phyloP scores from a whole-genome alignment of 148 eudicot species.

The Nepenthes mirabilis region DNA sequence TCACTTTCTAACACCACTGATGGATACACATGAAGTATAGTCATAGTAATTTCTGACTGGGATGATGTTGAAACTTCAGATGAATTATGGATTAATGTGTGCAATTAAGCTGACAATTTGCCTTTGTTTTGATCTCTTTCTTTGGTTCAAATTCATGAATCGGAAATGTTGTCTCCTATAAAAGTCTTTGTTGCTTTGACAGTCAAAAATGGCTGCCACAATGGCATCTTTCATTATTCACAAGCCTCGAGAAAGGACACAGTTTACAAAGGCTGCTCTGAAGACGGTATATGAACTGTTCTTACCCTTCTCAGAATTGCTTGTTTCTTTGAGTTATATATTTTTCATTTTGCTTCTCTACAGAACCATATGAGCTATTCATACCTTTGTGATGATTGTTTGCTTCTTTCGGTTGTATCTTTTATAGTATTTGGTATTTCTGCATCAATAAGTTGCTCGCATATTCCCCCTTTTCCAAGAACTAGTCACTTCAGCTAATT shows the following conservation, averaged over 20 bases:
- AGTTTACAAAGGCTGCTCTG: conserved; percentile 64
- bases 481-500: too few species aligned
- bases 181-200: conserved; percentile 9
- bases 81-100: neutral
- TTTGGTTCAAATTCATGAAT: neutral
- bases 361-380: too few species aligned
- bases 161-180: neutral
- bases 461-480: too few species aligned
- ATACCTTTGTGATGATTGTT: too few species aligned
- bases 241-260: conserved; percentile 68
- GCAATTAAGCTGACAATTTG: neutral
- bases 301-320: neutral
- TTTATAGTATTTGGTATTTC: too few species aligned
- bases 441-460: too few species aligned
- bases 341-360: neutral
- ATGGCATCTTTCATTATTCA: conserved; percentile 89
- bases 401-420: too few species aligned
- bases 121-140: neutral
- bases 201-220: conserved; percentile 77
- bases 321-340: neutral
- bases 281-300: conserved; percentile 41
- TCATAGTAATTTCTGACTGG: too few species aligned
- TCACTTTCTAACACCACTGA: too few species aligned
- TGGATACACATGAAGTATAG: too few species aligned
- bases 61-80: neutral